Evolutionary conservation across 495 filamentous ascomycete genomes (phyloP), one percentile per base, ranked within the genome.

Genomic region (Cairneyella variabilis): DNA sequence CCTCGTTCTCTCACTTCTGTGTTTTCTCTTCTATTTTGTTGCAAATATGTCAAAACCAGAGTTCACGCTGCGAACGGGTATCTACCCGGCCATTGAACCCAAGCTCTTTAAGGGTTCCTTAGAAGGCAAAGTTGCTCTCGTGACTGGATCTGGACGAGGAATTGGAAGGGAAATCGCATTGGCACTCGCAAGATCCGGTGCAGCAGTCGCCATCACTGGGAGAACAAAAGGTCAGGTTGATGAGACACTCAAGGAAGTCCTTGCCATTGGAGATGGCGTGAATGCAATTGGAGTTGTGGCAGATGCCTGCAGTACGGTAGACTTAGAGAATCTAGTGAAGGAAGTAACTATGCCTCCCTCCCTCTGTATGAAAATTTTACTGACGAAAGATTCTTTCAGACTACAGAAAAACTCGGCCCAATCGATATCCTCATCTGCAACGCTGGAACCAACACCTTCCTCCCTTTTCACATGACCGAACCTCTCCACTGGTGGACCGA

Each of bases 91-190:
- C 0, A 56, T 56, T 18, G 53, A 50, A 25, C 53, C 53, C 6
- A 25, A 43, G 25, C 38, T 36, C 11, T 56, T 56, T 18, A 49
- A 30, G 21, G 38, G 36, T 6, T 49, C 46, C 2, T 58, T 88
- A 25, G 73, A 78, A 52, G 83, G 81, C 61, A 87, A 88, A 69
- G 82, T 88, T 59, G 85, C 85, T 42, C 75, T 89, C 32, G 74
- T 91, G 50, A 90, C 87, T 20, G 87, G 85, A n/a, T 77, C 79
- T 59, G 78, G 80, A 26, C 83, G 85, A 21, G 85, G 85, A 36
- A 89, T 91, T 62, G 88, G 88, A 46, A 74, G 78, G 16, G 85
- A 83, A 21, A 86, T 88, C 54, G 88, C 85, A 30, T 73, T 89
- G 12, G 88, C 89, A 66, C 83, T 91, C 38, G 86, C 79, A 56